These are phyloP conservation scores for Fraxinus quadrangulata DNA, from an alignment of 257 asterid genomes.

Conservation along the genomic window DNA sequence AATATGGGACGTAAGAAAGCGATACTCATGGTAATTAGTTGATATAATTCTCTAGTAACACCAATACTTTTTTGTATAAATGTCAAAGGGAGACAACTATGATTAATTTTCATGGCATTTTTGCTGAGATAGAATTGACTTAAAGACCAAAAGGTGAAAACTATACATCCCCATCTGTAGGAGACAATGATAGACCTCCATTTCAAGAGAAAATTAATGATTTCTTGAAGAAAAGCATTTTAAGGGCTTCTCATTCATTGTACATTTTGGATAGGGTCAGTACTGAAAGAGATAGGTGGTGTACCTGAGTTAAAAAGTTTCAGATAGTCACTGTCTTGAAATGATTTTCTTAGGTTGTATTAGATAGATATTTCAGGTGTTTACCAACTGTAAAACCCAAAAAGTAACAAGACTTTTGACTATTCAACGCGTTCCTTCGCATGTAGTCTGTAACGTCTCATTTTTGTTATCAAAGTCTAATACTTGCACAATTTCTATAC, in stretches of 20 bases:
- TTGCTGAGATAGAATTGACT: conserved; percentile 35
- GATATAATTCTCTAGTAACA: background rate
- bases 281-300: background rate
- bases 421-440: background rate
- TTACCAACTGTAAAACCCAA: conserved; percentile 28
- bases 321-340: conserved; percentile 50
- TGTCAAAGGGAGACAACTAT: conserved; percentile 9
- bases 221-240: conserved; percentile 31
- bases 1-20: too few species aligned
- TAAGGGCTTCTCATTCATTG: background rate
- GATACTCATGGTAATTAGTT: too few species aligned
- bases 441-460: too few species aligned
- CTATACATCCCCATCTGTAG: conserved; percentile 33
- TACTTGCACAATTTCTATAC: background rate
- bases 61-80: too few species aligned
- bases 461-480: too few species aligned
- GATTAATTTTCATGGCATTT: conserved; percentile 19
- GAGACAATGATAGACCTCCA: conserved; percentile 48
- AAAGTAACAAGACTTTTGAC: background rate
- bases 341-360: conserved; percentile 16
- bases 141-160: conserved; percentile 48
- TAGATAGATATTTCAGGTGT: background rate
- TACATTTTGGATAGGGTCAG: conserved; percentile 13
- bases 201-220: conserved; percentile 28
- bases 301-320: conserved; percentile 26